Evolutionary conservation across 2,329 filamentous ascomycete species (phyloP).

Genomic region (Verticillium isaacii): DNA sequence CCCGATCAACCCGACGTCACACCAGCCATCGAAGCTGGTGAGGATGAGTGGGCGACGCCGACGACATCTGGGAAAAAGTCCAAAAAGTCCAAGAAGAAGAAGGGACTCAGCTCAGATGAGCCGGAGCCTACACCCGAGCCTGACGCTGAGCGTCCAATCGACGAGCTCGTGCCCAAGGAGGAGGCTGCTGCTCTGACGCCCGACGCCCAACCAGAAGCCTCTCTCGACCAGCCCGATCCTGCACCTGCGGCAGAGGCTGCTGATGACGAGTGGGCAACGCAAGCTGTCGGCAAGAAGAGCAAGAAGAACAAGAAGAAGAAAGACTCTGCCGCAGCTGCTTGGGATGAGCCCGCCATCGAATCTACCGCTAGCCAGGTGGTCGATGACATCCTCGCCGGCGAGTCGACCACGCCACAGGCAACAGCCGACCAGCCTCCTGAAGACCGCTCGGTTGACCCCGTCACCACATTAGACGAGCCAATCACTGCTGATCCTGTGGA

Average conservation of each 20-base stretch:
- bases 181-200: neutral
- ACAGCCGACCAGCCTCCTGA: neutral
- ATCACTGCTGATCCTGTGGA: neutral
- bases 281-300: conserved; percentile 17
- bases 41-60: conserved; percentile 10
- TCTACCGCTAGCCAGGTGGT: neutral
- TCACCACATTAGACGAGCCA: neutral
- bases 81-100: conserved; percentile 13
- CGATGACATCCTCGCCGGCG: neutral
- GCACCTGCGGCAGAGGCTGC: conserved; percentile 4
- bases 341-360: neutral
- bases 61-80: conserved; percentile 16
- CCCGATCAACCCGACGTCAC: neutral
- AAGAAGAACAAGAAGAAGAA: conserved; percentile 13
- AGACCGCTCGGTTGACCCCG: neutral
- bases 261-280: conserved; percentile 9
- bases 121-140: neutral
- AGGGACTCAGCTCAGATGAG: neutral
- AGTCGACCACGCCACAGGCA: neutral
- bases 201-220: neutral
- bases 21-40: conserved; percentile 4
- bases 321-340: neutral
- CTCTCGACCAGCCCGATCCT: neutral
- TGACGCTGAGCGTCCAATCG: neutral
- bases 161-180: too few species aligned